Evolutionary conservation across 139 green algal genomes (phyloP).

Genomic region (Mesotaenium endlicherianum): DNA sequence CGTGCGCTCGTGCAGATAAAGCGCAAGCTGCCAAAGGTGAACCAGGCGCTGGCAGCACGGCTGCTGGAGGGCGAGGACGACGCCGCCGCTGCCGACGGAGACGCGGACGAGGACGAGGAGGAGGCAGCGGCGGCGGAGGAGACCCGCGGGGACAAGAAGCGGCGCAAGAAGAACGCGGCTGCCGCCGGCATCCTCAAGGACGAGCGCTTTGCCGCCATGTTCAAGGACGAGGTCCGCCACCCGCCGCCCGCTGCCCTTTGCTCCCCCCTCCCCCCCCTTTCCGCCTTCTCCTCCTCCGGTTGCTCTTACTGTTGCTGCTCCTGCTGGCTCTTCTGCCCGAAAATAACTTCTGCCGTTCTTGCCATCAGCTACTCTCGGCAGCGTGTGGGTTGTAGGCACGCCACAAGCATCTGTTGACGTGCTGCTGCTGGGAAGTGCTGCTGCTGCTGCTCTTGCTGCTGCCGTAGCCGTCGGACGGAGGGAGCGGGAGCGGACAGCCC

Average conservation of each 20-base stretch:
- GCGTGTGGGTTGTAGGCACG: background rate
- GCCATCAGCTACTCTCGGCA: background rate
- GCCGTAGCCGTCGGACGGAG: too few species aligned
- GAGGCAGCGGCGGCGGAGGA: background rate
- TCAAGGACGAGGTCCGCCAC: constrained; percentile 39
- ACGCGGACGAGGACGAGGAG: background rate
- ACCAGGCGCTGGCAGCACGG: constrained; percentile 31
- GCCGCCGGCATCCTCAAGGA: background rate
- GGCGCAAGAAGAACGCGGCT: constrained; percentile 14
- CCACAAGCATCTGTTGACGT: background rate
- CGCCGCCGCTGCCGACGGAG: background rate
- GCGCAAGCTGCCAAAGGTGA: constrained; percentile 50
- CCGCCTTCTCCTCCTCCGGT: background rate
- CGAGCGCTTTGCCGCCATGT: constrained; percentile 35
- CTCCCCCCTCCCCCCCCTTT: background rate
- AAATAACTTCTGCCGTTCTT: background rate
- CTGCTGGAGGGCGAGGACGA: constrained; percentile 9
- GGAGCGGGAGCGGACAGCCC: too few species aligned
- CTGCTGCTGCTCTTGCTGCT: too few species aligned
- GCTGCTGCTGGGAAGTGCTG: too few species aligned
- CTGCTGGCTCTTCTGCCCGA: background rate
- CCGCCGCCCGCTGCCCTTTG: background rate
- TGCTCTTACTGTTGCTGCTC: background rate
- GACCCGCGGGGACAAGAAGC: background rate
- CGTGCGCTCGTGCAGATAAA: constrained; percentile 33